Conservation (phyloP, 2,329 filamentous ascomycete genomes). For the Beauveria australis region DNA sequence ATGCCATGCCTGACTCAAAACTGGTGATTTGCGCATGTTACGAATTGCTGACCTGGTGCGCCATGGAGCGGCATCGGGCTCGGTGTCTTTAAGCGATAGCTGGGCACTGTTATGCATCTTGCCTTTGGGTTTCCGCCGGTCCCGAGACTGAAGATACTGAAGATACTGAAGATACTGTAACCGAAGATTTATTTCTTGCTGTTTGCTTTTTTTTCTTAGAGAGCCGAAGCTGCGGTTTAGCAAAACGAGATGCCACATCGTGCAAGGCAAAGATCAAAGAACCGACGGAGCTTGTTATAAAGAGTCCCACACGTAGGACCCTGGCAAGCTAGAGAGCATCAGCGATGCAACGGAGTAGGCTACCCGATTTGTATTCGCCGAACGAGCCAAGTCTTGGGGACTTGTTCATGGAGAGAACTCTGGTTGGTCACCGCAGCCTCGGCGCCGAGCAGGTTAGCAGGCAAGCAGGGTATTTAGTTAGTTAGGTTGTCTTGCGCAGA, state of each 20-base stretch:
- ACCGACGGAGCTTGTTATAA: background rate
- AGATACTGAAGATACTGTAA: background rate
- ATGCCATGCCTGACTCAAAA: background rate
- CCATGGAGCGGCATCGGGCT: background rate
- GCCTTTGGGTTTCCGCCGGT: background rate
- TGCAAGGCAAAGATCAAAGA: background rate
- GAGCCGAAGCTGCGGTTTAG: background rate
- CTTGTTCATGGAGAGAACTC: too few relatives aligned
- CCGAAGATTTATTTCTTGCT: background rate
- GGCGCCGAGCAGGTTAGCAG: background rate
- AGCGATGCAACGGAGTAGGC: background rate
- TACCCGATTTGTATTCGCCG: background rate
- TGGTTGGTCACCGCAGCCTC: background rate
- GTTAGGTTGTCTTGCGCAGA: too few relatives aligned
- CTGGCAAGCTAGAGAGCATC: background rate
- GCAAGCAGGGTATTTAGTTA: background rate
- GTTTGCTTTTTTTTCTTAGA: too few relatives aligned
- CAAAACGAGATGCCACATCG: background rate
- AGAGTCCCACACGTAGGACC: background rate
- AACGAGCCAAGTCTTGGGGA: background rate
- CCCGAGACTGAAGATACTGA: background rate
- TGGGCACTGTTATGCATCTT: background rate
- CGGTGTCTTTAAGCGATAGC: background rate
- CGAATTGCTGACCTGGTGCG: background rate
- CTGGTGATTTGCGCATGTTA: background rate